Base-by-base conservation (phyloP, 306 rosid species). In the Lathyrus oleraceus region DNA sequence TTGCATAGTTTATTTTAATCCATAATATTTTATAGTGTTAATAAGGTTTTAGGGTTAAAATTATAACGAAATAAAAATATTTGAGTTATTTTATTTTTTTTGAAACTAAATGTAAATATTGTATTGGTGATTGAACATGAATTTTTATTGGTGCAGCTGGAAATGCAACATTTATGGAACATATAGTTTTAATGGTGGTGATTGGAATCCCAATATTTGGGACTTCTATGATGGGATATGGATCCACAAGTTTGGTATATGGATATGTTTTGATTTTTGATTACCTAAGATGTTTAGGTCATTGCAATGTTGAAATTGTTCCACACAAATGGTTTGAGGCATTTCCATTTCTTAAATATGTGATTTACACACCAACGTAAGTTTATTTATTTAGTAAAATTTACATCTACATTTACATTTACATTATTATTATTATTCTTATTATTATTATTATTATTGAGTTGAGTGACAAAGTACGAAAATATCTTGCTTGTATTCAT, bases 291-390 rank as follows among this genome's bases (percentile, higher is more conserved):
- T 86, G 91, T 65, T 75, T 87, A 78, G 99, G 99, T 23, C 95
- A 86, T 76, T 73, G 80, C 84, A 95, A 95, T 19, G 85, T 86
- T 47, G 99, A 95, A 79, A 40, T 91, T 49, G 42, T 95, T 13
- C 85, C 97, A 14, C 84, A 86, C 58, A 67, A 65, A 45, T 14
- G 87, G 65, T 89, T 85, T 61, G 84, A 95, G 62, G 69, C 13
- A 30, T 20, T 89, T 36, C 97, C 95, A 8, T 42, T 87, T 19
- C 83, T 89, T 52, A 85, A 79, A 83, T 91, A 89, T 70, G 45
- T 95, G 58, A 67, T 91, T 49, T 89, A 86, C 67, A 95, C 97
- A 28, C 96, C 99, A 39, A 84, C 97, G 99, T 95, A 81, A 86
- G 99, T 81, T 25, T 8, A 35, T 66, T 47, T 7, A 1, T 35